These are phyloP conservation scores for Maudiozyma humilis DNA, from an alignment of 1,139 yeast species.

Conservation along the genomic window DNA sequence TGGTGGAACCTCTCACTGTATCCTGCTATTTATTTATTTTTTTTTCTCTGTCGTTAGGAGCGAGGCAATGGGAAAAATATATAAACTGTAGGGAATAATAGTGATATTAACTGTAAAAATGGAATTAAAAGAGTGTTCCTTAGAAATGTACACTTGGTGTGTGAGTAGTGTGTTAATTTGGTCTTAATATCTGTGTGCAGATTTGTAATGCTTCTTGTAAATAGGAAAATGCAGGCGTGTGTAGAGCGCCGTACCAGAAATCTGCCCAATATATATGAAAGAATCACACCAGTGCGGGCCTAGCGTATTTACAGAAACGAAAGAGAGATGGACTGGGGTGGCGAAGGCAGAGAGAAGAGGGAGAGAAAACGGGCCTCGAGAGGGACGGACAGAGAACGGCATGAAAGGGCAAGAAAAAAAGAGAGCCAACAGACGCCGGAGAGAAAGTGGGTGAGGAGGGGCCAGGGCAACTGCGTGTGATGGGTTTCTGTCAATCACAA, in stretches of 20 bases:
- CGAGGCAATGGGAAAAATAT: too few relatives aligned
- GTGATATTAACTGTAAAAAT: too few relatives aligned
- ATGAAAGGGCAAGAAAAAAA: not conserved
- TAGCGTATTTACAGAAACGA: not conserved
- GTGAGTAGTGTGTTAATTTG: too few relatives aligned
- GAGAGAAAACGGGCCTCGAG: not conserved
- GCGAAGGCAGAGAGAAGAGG: not conserved
- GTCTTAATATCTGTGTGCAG: not conserved
- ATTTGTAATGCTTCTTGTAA: not conserved
- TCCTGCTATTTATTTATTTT: too few relatives aligned
- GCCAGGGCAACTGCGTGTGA: not conserved
- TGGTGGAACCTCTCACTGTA: too few relatives aligned
- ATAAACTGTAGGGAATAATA: too few relatives aligned
- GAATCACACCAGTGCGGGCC: not conserved
- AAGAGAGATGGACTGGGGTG: too few relatives aligned
- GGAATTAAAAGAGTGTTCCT: too few relatives aligned
- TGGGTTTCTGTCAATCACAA: not conserved
- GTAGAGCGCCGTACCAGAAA: not conserved
- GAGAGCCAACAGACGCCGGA: not conserved
- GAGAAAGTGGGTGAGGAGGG: not conserved
- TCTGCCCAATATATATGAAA: not conserved
- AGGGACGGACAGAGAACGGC: not conserved
- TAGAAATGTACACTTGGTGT: too few relatives aligned
- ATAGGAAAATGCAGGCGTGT: not conserved
- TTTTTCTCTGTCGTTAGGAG: too few relatives aligned